A percentile compares a stretch with the other conserved stretches of the same genome.
These are phyloP conservation scores for Wickerhamia fluorescens DNA, from an alignment of 805 yeast genomes.

Conservation along the genomic window DNA sequence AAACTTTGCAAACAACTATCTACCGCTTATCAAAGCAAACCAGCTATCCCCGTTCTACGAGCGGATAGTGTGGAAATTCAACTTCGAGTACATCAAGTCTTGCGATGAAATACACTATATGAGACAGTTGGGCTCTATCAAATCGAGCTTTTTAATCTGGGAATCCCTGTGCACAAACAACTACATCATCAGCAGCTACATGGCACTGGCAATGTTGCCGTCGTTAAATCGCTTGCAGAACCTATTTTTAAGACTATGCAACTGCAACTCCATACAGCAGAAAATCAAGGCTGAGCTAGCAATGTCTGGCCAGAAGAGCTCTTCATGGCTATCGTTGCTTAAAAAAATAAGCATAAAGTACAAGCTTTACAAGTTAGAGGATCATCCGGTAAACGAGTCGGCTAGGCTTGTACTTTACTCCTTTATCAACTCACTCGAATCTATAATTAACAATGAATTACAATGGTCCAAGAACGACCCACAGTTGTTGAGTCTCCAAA, in stretches of 20 bases:
- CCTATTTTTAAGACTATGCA: constrained; percentile 18
- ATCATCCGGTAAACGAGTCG: constrained; percentile 4
- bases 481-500: background rate
- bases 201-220: too few species aligned
- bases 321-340: constrained; percentile 18
- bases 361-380: constrained; percentile 17
- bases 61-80: constrained; percentile 35
- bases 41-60: constrained; percentile 31
- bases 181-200: constrained; percentile 8
- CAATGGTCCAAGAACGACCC: background rate
- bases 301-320: constrained; percentile 4
- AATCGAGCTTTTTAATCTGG: constrained; percentile 31
- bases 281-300: constrained; percentile 9
- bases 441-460: constrained; percentile 4
- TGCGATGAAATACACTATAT: constrained; percentile 19
- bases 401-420: constrained; percentile 9
- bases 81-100: constrained; percentile 24
- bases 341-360: constrained; percentile 26
- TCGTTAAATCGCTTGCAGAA: constrained; percentile 19
- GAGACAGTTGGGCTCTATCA: constrained; percentile 11
- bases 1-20: constrained; percentile 18
- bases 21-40: constrained; percentile 15
- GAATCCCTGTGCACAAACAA: constrained; percentile 20
- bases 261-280: constrained; percentile 9
- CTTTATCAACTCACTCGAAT: constrained; percentile 10